Conservation (phyloP, 495 filamentous ascomycete species). For the Penicillium roqueforti region DNA sequence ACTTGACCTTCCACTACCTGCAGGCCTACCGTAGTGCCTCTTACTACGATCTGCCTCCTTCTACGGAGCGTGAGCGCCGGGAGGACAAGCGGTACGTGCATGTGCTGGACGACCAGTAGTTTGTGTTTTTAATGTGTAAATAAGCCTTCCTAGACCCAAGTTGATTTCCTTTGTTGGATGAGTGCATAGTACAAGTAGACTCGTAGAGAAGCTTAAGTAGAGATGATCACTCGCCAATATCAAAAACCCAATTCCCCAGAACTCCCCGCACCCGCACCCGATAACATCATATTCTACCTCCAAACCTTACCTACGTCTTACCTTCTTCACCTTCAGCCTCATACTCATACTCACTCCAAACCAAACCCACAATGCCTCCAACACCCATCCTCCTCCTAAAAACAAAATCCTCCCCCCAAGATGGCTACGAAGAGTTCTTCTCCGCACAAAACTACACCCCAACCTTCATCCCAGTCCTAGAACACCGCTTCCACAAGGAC, state of each 20-base stretch:
- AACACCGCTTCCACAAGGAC: slow-evolving; percentile 56
- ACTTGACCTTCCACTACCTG: slow-evolving; percentile 87
- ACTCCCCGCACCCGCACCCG: slow-evolving; percentile 19
- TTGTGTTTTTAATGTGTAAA: slow-evolving; percentile 43
- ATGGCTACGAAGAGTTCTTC: slow-evolving; percentile 78
- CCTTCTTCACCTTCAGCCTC: neutral
- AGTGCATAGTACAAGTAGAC: neutral
- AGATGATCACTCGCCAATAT: neutral
- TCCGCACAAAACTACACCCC: slow-evolving; percentile 45
- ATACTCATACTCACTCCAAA: no score
- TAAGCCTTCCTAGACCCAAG: slow-evolving; percentile 39
- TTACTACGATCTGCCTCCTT: slow-evolving; percentile 89
- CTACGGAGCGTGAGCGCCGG: slow-evolving; percentile 87
- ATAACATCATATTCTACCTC: slow-evolving; percentile 5
- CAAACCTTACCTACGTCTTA: neutral
- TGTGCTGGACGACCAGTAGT: slow-evolving; percentile 81
- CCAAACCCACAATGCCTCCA: slow-evolving; percentile 11
- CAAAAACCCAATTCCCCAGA: slow-evolving; percentile 11
- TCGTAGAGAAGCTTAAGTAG: neutral
- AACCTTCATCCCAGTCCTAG: slow-evolving; percentile 77
- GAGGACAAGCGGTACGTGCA: slow-evolving; percentile 97
- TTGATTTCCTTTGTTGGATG: slow-evolving; percentile 32
- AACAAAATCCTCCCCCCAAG: slow-evolving; percentile 71
- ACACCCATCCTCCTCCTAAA: slow-evolving; percentile 71
- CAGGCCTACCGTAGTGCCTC: slow-evolving; percentile 76